phyloP scores from a whole-genome alignment of 2,329 filamentous ascomycete species.

The Arthrobotrys conoides region DNA sequence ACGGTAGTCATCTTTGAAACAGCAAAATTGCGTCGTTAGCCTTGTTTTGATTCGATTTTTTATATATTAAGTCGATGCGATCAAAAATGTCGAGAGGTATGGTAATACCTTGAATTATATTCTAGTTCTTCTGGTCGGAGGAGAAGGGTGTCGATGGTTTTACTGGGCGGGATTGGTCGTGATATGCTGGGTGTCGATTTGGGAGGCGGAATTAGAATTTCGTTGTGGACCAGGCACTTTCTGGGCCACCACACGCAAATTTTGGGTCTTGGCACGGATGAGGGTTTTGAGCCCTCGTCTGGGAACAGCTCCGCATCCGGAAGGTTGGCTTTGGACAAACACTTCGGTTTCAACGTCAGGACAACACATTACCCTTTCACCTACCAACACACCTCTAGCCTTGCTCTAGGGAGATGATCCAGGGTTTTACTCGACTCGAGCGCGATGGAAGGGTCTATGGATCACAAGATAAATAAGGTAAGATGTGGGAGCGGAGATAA shows the following conservation, averaged over 20 bases:
- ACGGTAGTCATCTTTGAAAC: conserved; percentile 89
- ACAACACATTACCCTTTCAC: conserved; percentile 4
- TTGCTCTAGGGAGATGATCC: too few species aligned
- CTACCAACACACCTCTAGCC: too few species aligned
- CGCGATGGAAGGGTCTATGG: too few species aligned
- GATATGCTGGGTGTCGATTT: conserved; percentile 11
- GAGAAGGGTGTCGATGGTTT: conserved; percentile 7
- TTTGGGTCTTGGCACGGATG: conserved; percentile 49
- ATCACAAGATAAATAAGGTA: too few species aligned
- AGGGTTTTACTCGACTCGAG: too few species aligned
- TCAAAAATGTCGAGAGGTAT: conserved; percentile 11
- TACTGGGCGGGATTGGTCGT: conserved; percentile 18
- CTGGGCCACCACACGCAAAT: conserved; percentile 37
- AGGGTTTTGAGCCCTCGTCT: conserved; percentile 57
- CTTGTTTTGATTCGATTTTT: background rate
- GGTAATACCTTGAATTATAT: conserved; percentile 51
- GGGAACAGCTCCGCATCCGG: background rate
- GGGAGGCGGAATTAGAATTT: conserved; percentile 48
- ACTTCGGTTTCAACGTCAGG: conserved; percentile 4
- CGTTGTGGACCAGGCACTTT: conserved; percentile 39
- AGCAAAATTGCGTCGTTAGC: conserved; percentile 32
- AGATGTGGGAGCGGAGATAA: background rate
- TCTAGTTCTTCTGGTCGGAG: conserved; percentile 23
- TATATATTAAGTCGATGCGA: background rate
- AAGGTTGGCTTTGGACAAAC: conserved; percentile 30